phyloP scores from a whole-genome alignment of 2,329 filamentous ascomycete genomes.

The Teratosphaeria viscida region DNA sequence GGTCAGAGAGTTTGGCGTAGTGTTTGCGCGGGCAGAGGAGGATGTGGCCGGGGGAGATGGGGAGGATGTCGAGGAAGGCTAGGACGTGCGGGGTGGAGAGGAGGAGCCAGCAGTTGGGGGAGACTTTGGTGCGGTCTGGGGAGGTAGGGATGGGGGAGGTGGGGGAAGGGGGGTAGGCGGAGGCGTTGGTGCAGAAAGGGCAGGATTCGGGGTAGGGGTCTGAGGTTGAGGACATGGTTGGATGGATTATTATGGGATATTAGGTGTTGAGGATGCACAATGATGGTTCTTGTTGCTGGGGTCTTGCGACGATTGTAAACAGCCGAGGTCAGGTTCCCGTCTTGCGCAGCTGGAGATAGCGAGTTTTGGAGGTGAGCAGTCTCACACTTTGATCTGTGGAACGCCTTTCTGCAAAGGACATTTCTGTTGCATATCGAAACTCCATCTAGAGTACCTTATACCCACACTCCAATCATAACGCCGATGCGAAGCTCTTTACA shows the following conservation, averaged over 20 bases:
- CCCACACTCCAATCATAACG: constrained; percentile 1
- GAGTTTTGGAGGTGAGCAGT: neutral
- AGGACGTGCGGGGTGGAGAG: constrained; percentile 68
- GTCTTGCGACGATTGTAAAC: neutral
- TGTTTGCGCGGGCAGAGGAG: constrained; percentile 71
- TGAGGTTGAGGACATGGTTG: constrained; percentile 9
- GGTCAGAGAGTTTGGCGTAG: constrained; percentile 64
- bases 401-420: neutral
- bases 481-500: constrained; percentile 1
- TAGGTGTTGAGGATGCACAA: neutral
- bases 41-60: constrained; percentile 72
- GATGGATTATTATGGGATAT: neutral
- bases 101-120: constrained; percentile 47
- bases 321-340: neutral
- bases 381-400: neutral
- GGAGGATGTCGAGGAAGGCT: constrained; percentile 89
- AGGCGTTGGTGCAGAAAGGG: constrained; percentile 49
- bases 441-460: neutral
- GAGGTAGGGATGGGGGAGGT: constrained; percentile 17
- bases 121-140: constrained; percentile 23
- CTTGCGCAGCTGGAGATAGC: neutral
- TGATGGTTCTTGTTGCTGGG: neutral
- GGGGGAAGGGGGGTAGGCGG: constrained; percentile 41
- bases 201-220: constrained; percentile 37
- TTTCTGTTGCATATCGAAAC: neutral